phyloP scores from a whole-genome alignment of 495 filamentous ascomycete genomes.

The Articulospora tetracladia region DNA sequence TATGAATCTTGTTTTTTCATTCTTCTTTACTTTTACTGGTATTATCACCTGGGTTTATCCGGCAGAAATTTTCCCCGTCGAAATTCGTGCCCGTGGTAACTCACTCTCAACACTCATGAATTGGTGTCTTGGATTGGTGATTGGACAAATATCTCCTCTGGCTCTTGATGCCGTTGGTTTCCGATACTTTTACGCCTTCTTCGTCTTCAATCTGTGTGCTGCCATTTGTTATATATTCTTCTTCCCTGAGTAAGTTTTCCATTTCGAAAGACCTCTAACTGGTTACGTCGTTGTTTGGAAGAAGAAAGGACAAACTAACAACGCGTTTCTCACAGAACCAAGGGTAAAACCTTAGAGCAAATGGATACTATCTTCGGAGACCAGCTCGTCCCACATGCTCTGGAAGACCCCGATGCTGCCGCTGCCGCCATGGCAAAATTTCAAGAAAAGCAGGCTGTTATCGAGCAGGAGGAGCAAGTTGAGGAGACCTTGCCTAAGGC shows the following conservation, averaged over 20 bases:
- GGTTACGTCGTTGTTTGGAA: no score
- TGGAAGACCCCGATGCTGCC: constrained; percentile 15
- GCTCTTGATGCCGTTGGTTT: constrained; percentile 34
- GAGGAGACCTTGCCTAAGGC: background rate
- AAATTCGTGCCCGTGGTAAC: constrained; percentile 62
- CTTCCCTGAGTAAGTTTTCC: constrained; percentile 22
- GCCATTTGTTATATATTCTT: constrained; percentile 13
- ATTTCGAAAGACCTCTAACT: no score
- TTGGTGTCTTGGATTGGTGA: constrained; percentile 62
- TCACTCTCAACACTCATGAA: constrained; percentile 60
- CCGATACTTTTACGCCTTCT: constrained; percentile 19
- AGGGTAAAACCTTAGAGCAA: constrained; percentile 29
- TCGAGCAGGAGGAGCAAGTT: background rate
- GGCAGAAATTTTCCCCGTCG: constrained; percentile 62
- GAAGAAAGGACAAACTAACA: no score
- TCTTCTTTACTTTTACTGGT: constrained; percentile 51
- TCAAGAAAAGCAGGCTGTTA: constrained; percentile 35
- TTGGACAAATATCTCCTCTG: constrained; percentile 52
- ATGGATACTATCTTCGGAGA: constrained; percentile 36
- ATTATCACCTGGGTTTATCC: constrained; percentile 61
- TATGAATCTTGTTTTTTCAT: constrained; percentile 54
- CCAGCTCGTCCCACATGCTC: constrained; percentile 21
- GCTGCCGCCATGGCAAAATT: constrained; percentile 7
- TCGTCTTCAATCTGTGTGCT: constrained; percentile 18
- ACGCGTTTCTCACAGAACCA: constrained; percentile 16